A percentile compares a stretch with the other conserved stretches of the same genome.
Conservation (phyloP, 2,329 filamentous ascomycete species). For the Penicillium sumatraense region DNA sequence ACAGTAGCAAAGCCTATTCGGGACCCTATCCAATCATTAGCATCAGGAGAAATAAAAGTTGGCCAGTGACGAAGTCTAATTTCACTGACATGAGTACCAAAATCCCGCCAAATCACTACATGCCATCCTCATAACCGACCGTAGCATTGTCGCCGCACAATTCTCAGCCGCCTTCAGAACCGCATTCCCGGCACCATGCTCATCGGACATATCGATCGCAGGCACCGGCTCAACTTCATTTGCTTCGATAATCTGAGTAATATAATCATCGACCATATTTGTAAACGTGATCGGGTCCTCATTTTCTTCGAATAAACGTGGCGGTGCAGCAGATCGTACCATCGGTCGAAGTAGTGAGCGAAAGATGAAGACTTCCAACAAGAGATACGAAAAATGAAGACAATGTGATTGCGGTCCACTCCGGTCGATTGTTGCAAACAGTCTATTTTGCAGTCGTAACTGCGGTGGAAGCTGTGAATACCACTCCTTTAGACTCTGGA, state of each 20-base stretch:
- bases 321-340: constrained; percentile 18
- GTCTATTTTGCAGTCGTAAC: constrained; percentile 16
- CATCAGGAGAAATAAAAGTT: neutral
- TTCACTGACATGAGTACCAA: constrained; percentile 28
- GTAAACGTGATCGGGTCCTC: constrained; percentile 9
- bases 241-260: constrained; percentile 12
- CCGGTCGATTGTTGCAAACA: constrained; percentile 10
- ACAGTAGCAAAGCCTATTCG: constrained; percentile 24
- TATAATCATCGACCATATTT: constrained; percentile 17
- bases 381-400: constrained; percentile 32
- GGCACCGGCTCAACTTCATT: constrained; percentile 17
- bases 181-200: constrained; percentile 15
- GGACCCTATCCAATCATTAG: neutral
- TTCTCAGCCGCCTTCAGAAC: constrained; percentile 27
- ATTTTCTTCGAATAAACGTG: constrained; percentile 16
- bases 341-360: constrained; percentile 30
- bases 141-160: constrained; percentile 25
- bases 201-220: constrained; percentile 15
- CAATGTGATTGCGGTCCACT: constrained; percentile 9
- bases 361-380: constrained; percentile 30
- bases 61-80: neutral
- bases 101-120: constrained; percentile 21
- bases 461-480: constrained; percentile 24
- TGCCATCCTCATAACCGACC: constrained; percentile 24
- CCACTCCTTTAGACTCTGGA: constrained; percentile 27